Evolutionary conservation across 2,329 filamentous ascomycete genomes (phyloP).

Genomic region (Stagonosporopsis rhizophila): DNA sequence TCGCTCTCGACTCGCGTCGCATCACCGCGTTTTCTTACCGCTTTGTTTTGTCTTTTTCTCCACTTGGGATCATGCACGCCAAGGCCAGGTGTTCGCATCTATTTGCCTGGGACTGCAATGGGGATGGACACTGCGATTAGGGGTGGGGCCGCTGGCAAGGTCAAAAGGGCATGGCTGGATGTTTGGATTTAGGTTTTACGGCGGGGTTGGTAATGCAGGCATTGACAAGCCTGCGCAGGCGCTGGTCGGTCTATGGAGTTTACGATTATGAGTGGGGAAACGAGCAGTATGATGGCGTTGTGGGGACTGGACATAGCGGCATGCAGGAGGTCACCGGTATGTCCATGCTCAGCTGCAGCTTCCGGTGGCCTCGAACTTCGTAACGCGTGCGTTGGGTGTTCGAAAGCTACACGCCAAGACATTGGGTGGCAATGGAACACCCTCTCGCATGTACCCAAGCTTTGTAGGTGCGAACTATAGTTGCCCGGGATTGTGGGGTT

Average conservation of each 20-base stretch:
- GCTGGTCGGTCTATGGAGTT: slow-evolving; percentile 32
- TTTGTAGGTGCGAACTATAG: slow-evolving; percentile 26
- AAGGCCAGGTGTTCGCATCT: slow-evolving; percentile 26
- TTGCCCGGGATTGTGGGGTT: slow-evolving; percentile 30
- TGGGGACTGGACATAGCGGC: slow-evolving; percentile 20
- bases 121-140: slow-evolving; percentile 21
- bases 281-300: slow-evolving; percentile 27
- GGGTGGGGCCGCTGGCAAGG: slow-evolving; percentile 20
- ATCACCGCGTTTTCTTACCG: slow-evolving; percentile 26
- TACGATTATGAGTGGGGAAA: slow-evolving; percentile 37
- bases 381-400: slow-evolving; percentile 21
- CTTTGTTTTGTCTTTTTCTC: slow-evolving; percentile 22
- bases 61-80: slow-evolving; percentile 21
- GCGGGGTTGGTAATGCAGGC: slow-evolving; percentile 32
- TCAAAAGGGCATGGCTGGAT: slow-evolving; percentile 17
- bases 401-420: slow-evolving; percentile 6
- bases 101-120: slow-evolving; percentile 16
- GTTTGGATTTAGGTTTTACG: slow-evolving; percentile 31
- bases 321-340: slow-evolving; percentile 30
- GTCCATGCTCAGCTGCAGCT: slow-evolving; percentile 20
- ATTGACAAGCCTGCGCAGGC: slow-evolving; percentile 39
- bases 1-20: slow-evolving; percentile 12
- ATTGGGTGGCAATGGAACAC: slow-evolving; percentile 33
- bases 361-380: slow-evolving; percentile 23
- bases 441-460: slow-evolving; percentile 23